Conservation (phyloP, 2,329 filamentous ascomycete genomes). For the Dendrostoma leiphaemia region DNA sequence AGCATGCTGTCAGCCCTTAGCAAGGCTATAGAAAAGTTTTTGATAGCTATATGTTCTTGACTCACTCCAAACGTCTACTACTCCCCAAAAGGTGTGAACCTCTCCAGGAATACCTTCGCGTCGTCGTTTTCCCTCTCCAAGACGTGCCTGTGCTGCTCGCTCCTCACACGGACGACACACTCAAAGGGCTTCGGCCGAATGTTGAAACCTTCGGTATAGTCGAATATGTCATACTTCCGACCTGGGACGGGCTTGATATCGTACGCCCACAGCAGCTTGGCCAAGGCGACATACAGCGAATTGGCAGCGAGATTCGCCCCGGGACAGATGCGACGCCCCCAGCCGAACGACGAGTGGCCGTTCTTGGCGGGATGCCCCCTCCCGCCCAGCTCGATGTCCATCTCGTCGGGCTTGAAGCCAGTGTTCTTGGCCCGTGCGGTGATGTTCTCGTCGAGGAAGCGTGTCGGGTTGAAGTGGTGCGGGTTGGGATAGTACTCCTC, state of each 20-base stretch:
- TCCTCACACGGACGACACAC: slow-evolving; percentile 20
- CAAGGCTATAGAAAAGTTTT: too few relatives aligned
- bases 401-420: not conserved
- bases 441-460: slow-evolving; percentile 20
- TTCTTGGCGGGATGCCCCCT: slow-evolving; percentile 20
- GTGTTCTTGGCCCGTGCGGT: slow-evolving; percentile 10
- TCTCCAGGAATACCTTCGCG: slow-evolving; percentile 18
- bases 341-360: slow-evolving; percentile 44
- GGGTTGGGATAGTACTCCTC: slow-evolving; percentile 22
- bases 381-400: slow-evolving; percentile 6
- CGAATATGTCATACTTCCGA: slow-evolving; percentile 20
- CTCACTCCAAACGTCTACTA: not conserved
- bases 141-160: slow-evolving; percentile 17
- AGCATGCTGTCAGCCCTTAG: too few relatives aligned
- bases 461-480: slow-evolving; percentile 21
- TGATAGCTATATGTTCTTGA: not conserved
- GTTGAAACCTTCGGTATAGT: slow-evolving; percentile 24
- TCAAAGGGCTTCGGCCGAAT: slow-evolving; percentile 22
- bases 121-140: slow-evolving; percentile 19
- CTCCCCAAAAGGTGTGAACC: slow-evolving; percentile 21
- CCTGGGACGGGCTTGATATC: slow-evolving; percentile 24
- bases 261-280: slow-evolving; percentile 46
- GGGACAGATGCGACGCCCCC: slow-evolving; percentile 38
- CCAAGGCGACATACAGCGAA: slow-evolving; percentile 28
- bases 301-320: slow-evolving; percentile 22